Base-by-base conservation (phyloP, 225 moss, liverwort and hornwort genomes). In the Marchantia polymorpha region DNA sequence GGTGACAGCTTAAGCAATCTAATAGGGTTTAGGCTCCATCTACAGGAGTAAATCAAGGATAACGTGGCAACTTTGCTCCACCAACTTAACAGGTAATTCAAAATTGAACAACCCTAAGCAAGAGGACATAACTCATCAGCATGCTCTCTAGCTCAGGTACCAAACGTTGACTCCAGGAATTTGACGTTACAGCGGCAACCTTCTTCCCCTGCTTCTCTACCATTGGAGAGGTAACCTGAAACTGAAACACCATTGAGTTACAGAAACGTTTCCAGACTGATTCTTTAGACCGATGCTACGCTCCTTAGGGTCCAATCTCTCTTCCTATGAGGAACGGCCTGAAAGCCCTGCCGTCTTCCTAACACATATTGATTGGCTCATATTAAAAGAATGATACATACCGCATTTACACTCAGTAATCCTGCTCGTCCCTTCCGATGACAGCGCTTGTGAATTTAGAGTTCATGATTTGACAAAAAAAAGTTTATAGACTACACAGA, bases 71-170 rank as follows among this genome's bases (percentile, higher is more conserved):
- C 56, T 56, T 56, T 56, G n/a, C n/a, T n/a, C 4, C 56, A 12
- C 56, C 56, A 12, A 19, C 2, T 56, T 56, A 56, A 39, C 5
- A 39, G 5, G 39, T 39, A 39, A n/a, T n/a, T n/a, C n/a, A n/a
- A n/a, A n/a, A n/a, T n/a, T n/a, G 39, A 56, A 56, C 56, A 56
- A 56, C 13, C 19, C n/a, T 67, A 61, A 0, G 23, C 61, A 67
- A 7, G 2, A 15, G 0, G 30, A 30, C 67, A 11, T 0, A 74
- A 77, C 88, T 84, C 81, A 94, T 90, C 59, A 94, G 81, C 73
- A 88, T 74, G 77, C 85, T 87, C 83, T 94, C 89, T 22, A 94
- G 85, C 73, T 94, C 91, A 73, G 91, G 85, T 80, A 70, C 81
- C 23, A 92, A 90, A 68, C 78, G 86, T 19, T 77, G 81, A 55